Percentiles rank a stretch among this genome's conserved stretches.
Conservation (phyloP, 345 rosid genomes). For the Syzygium aqueum region DNA sequence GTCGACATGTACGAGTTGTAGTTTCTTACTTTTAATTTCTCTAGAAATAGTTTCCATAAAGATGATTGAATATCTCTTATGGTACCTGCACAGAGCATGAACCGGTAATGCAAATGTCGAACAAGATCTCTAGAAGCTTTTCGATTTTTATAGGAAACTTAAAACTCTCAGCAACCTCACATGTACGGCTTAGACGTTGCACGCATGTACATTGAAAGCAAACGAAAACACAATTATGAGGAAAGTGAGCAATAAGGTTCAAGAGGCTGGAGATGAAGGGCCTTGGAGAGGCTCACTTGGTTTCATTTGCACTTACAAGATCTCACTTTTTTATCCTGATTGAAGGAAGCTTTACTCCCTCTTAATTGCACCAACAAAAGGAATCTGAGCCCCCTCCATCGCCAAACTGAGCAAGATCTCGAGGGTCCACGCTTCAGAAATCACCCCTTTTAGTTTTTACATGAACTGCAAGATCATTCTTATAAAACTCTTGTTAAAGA, state of each 20-base stretch:
- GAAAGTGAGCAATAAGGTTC: not conserved
- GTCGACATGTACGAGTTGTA: not conserved
- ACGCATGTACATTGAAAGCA: not conserved
- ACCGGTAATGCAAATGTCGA: fast-evolving
- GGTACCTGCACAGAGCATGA: not conserved
- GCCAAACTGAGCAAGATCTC: not conserved
- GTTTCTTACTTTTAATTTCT: not conserved
- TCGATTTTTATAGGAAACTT: not conserved
- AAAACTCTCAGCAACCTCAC: not conserved
- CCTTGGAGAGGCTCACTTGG: fast-evolving
- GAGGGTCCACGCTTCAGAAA: not conserved
- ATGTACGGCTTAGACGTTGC: not conserved
- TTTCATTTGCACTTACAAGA: not conserved
- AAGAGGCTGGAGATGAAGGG: fast-evolving
- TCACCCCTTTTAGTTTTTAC: not conserved
- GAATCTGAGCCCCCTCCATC: fast-evolving
- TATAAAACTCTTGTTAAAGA: not conserved
- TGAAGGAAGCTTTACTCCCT: not conserved
- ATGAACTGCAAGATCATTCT: not conserved
- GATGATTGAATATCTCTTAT: not conserved
- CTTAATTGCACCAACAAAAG: not conserved
- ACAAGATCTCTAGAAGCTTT: not conserved
- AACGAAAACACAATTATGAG: fast-evolving
- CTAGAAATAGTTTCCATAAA: not conserved
- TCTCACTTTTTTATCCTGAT: not conserved